Base-by-base conservation (phyloP, 305 asterid species). In the Salvia sclarea region DNA sequence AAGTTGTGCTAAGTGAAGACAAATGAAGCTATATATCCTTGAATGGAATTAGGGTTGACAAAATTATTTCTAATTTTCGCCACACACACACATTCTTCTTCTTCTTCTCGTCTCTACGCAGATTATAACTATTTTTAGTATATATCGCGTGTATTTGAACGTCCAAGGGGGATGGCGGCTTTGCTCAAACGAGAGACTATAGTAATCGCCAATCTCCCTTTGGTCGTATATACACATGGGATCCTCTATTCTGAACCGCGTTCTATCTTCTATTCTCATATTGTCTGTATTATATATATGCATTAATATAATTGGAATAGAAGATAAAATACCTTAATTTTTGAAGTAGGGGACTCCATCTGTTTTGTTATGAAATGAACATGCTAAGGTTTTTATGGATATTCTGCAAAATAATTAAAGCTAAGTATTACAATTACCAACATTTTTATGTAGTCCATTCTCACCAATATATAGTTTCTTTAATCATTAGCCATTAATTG, bases 1-100 rank as follows among this genome's bases (percentile, higher is more conserved):
- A 63, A 64, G 6, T 59, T 18, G 47, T 64, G 47, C 48, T 69
- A 1, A 47, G 1, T 33, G 54, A 78, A 78, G 79, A 74, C 74
- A 41, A 78, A 78, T 69, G 79, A 74, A 66, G 55, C 61, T 65
- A 61, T n/a, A n/a, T n/a, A n/a, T 24, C 66, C 48, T 61, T 30
- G 25, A 70, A 74, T 74, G 82, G 72, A 78, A 74, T 66, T 78
- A 61, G 24, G 24, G 60, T 62, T 61, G 17, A 47, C 37, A 9
- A 49, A 11, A 33, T 24, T 50, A 21, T 7, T 17, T 56, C 53
- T 35, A 40, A 22, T 3, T 38, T n/a, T 11, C 35, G 8, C 47
- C 24, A 3, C 14, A 59, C 28, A 28, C 50, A 33, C 35, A 4
- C 0, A 30, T 30, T 30, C 35, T 30, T 6, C 2, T 33, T 33